phyloP scores from a whole-genome alignment of 495 filamentous ascomycete genomes.

The Penicillium turbatum region DNA sequence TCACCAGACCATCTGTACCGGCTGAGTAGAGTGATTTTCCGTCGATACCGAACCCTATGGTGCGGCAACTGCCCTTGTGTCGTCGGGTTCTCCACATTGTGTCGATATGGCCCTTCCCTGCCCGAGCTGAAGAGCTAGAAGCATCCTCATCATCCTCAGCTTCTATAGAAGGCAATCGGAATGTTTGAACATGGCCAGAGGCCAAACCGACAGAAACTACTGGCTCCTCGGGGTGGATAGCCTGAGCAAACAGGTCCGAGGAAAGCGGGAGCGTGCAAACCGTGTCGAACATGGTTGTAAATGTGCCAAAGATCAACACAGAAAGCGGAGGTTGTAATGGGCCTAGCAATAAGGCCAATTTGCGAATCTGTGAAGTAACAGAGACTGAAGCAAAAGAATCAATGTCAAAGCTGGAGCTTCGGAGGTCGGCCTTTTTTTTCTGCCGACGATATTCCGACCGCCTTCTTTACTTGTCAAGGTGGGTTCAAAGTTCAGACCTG shows the following conservation, averaged over 20 bases:
- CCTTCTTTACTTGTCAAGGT: constrained; percentile 1
- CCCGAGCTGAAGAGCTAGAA: constrained; percentile 37
- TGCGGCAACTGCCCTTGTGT: constrained; percentile 89
- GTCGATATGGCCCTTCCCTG: constrained; percentile 71
- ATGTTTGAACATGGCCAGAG: constrained; percentile 81
- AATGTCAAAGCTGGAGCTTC: constrained; percentile 6
- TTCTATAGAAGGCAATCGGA: constrained; percentile 62
- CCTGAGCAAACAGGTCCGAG: constrained; percentile 85
- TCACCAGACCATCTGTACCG: constrained; percentile 85
- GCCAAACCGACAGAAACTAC: constrained; percentile 81
- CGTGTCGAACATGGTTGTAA: constrained; percentile 67
- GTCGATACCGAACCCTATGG: constrained; percentile 70
- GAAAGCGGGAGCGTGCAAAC: constrained; percentile 84
- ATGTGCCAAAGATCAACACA: not conserved
- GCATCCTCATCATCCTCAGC: constrained; percentile 46
- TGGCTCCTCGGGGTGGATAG: constrained; percentile 76
- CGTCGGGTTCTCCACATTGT: constrained; percentile 81
- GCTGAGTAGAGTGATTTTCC: constrained; percentile 77
- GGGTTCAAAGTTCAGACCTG: not conserved
- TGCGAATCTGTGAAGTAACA: not conserved
- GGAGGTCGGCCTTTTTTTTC: constrained; percentile 21
- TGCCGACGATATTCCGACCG: constrained; percentile 16
- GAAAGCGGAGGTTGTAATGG: not conserved
- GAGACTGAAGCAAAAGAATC: not conserved
- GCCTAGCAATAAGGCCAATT: not conserved